phyloP scores from a whole-genome alignment of 1,139 yeast species.

The Suhomyces ambrosiae region DNA sequence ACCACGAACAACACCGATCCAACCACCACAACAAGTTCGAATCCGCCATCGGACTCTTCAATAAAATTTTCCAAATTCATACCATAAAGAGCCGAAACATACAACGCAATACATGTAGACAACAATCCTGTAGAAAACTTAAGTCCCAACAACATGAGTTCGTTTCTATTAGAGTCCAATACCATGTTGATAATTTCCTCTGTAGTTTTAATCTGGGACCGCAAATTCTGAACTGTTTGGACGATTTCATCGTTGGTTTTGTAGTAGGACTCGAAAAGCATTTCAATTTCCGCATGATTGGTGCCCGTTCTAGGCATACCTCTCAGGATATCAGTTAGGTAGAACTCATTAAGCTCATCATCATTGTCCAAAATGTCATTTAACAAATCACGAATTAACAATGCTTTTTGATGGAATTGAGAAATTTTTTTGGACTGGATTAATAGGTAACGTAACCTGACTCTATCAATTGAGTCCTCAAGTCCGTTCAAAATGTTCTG shows the following conservation, averaged over 20 bases:
- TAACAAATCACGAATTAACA: constrained; percentile 41
- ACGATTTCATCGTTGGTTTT: constrained; percentile 49
- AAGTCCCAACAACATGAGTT: constrained; percentile 48
- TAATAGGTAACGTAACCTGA: constrained; percentile 41
- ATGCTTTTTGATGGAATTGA: constrained; percentile 47
- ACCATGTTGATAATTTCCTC: constrained; percentile 51
- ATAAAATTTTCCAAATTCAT: constrained; percentile 44
- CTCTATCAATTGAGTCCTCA: constrained; percentile 44
- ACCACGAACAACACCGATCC: constrained; percentile 30
- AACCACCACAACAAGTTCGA: constrained; percentile 34
- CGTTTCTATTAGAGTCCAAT: constrained; percentile 50
- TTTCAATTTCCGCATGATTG: constrained; percentile 47
- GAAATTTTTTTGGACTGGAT: constrained; percentile 48
- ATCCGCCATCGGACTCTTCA: constrained; percentile 39
- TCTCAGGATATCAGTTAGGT: constrained; percentile 33
- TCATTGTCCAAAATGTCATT: constrained; percentile 45
- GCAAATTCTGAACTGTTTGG: constrained; percentile 44
- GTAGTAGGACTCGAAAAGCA: constrained; percentile 46
- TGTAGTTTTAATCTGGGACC: constrained; percentile 46
- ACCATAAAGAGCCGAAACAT: constrained; percentile 47
- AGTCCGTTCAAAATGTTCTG: constrained; percentile 39
- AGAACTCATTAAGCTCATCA: constrained; percentile 44
- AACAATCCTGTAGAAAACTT: constrained; percentile 46
- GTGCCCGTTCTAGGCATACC: constrained; percentile 31
- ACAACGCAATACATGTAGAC: constrained; percentile 43